These are phyloP conservation scores for Salvia rosmarinus DNA, from an alignment of 257 asterid genomes.

Conservation along the genomic window DNA sequence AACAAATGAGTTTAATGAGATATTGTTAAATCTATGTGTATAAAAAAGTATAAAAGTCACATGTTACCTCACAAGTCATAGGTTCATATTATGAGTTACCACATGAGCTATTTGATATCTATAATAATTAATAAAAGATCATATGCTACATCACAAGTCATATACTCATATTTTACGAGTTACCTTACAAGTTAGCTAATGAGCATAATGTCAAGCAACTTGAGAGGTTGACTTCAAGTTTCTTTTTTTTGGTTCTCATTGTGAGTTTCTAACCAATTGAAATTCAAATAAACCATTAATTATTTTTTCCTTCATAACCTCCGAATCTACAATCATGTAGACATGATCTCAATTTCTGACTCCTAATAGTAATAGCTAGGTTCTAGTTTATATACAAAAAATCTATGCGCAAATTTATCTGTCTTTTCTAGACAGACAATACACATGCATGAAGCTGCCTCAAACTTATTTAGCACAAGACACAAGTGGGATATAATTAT, in stretches of 20 bases:
- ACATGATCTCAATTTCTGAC: slow-evolving; percentile 18
- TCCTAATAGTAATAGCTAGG: slow-evolving; percentile 13
- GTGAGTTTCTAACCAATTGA: background rate
- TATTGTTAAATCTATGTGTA: too few species aligned
- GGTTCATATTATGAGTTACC: background rate
- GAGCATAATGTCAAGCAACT: too few species aligned
- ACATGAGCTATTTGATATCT: background rate
- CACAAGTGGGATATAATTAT: slow-evolving; percentile 15
- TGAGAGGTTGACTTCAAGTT: too few species aligned
- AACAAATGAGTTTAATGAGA: too few species aligned
- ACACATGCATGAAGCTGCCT: slow-evolving; percentile 37
- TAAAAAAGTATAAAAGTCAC: too few species aligned
- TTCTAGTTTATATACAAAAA: slow-evolving; percentile 18
- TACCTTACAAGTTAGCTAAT: too few species aligned
- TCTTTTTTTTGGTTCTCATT: background rate
- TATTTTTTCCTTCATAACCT: background rate
- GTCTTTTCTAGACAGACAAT: slow-evolving; percentile 30
- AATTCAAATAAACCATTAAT: background rate
- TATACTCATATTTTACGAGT: too few species aligned
- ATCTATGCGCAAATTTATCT: slow-evolving; percentile 1
- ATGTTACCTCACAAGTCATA: too few species aligned
- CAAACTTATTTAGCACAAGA: slow-evolving; percentile 12
- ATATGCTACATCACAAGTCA: too few species aligned
- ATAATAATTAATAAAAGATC: background rate
- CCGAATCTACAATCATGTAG: background rate